These are phyloP conservation scores for Abrus precatorius DNA, from an alignment of 306 rosid species.

Conservation along the genomic window DNA sequence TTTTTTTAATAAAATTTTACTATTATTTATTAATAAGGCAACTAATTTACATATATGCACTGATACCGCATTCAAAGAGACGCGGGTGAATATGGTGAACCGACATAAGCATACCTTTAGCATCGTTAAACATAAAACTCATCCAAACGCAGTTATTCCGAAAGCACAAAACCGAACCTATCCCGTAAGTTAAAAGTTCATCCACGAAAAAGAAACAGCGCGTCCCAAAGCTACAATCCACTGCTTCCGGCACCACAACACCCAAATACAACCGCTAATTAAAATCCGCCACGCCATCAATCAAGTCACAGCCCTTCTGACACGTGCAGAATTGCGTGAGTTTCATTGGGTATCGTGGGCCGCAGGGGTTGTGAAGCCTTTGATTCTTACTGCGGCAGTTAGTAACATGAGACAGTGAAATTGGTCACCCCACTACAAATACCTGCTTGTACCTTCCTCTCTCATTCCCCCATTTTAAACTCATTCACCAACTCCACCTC, in stretches of 20 bases:
- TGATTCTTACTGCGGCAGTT: constrained; percentile 47
- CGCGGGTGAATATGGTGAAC: background rate
- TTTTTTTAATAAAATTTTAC: too few species aligned
- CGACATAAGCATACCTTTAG: background rate
- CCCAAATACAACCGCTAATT: background rate
- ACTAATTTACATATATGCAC: background rate
- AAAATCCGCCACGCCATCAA: constrained; percentile 3
- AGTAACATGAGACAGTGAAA: constrained; percentile 46
- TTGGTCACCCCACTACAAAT: constrained; percentile 12
- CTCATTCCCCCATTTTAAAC: constrained; percentile 43
- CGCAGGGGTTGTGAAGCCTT: background rate
- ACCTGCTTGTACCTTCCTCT: background rate
- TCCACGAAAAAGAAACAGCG: constrained; percentile 34
- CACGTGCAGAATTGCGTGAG: constrained; percentile 13
- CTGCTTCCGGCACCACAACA: background rate
- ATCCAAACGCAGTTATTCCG: background rate
- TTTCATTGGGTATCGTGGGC: background rate
- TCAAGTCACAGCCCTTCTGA: background rate
- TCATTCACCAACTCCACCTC: constrained; percentile 39
- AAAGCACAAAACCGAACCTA: constrained; percentile 18
- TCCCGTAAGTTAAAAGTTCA: background rate
- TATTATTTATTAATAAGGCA: background rate
- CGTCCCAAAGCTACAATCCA: constrained; percentile 8
- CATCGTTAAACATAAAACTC: background rate
- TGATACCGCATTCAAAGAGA: too few species aligned